Conservation (phyloP, 2,329 filamentous ascomycete species). For the Mariannaea elegans region DNA sequence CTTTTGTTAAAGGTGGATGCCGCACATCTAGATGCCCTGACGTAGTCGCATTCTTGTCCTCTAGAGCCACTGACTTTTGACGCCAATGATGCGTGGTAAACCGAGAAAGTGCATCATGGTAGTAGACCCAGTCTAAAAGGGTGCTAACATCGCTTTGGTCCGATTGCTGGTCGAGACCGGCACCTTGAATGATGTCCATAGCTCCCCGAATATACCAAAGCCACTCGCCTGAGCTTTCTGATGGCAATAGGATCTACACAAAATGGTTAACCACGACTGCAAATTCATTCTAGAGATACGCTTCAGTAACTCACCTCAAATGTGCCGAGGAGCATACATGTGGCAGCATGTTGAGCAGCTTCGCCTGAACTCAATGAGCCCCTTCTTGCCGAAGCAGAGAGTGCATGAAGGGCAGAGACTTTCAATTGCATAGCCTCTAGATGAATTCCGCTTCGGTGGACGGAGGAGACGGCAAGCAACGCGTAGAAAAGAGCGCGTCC, state of each 20-base stretch:
- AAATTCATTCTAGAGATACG: not conserved
- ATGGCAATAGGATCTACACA: slow-evolving; percentile 19
- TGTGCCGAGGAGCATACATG: slow-evolving; percentile 31
- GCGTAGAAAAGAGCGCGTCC: slow-evolving; percentile 25
- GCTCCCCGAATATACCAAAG: slow-evolving; percentile 27
- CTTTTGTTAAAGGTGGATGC: not conserved
- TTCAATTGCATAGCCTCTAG: slow-evolving; percentile 22
- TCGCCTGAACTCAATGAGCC: not conserved
- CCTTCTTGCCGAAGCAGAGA: slow-evolving; percentile 14
- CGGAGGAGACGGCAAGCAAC: slow-evolving; percentile 28
- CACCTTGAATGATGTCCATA: slow-evolving; percentile 22
- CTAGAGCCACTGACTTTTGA: not conserved
- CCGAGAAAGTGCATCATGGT: slow-evolving; percentile 27
- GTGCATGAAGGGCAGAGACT: slow-evolving; percentile 18
- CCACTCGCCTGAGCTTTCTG: slow-evolving; percentile 31
- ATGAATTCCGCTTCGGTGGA: slow-evolving; percentile 18
- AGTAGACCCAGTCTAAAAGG: slow-evolving; percentile 34
- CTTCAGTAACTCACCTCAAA: slow-evolving; percentile 28
- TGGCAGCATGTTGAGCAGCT: slow-evolving; percentile 30
- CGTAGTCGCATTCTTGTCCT: not conserved
- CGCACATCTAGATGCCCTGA: not conserved
- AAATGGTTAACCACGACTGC: not conserved
- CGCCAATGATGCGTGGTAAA: slow-evolving; percentile 30
- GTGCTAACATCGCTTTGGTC: not conserved
- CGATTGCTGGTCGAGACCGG: not conserved